These are phyloP conservation scores for Cymbopogon flexuosus DNA, from an alignment of 202 grass and related monocot species.

Conservation along the genomic window DNA sequence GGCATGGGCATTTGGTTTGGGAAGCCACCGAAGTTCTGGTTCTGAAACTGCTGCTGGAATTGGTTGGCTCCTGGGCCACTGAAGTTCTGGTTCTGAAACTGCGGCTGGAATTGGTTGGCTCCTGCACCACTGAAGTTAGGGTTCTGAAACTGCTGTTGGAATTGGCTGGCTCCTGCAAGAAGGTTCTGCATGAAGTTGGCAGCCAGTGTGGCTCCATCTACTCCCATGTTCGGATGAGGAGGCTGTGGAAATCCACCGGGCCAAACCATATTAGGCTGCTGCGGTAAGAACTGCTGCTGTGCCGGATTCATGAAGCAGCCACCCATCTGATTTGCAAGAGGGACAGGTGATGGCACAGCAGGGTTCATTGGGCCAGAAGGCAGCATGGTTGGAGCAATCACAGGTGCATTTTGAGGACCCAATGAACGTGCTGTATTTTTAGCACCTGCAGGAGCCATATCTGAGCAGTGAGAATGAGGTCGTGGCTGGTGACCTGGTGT, in stretches of 20 bases:
- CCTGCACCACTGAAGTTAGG: constrained; percentile 35
- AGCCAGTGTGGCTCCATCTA: constrained; percentile 48
- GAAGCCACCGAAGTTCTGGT: constrained; percentile 42
- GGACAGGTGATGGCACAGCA: constrained; percentile 34
- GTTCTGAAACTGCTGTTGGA: constrained; percentile 44
- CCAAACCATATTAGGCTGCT: constrained; percentile 47
- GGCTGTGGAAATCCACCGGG: constrained; percentile 31
- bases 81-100: constrained; percentile 41
- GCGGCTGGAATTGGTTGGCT: constrained; percentile 35
- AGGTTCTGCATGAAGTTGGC: constrained; percentile 46
- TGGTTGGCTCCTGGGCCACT: not conserved
- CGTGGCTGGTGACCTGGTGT: constrained; percentile 15
- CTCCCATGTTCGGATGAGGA: constrained; percentile 33
- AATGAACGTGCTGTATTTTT: not conserved
- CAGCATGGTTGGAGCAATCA: constrained; percentile 28
- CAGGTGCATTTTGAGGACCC: constrained; percentile 23
- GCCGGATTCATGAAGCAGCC: constrained; percentile 44
- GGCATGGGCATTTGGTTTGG: constrained; percentile 40
- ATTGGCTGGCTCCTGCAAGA: constrained; percentile 33
- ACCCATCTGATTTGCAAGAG: constrained; percentile 43
- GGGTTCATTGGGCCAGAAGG: constrained; percentile 29
- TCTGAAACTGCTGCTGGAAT: constrained; percentile 38
- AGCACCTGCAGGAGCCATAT: constrained; percentile 16
- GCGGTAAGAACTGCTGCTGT: constrained; percentile 46
- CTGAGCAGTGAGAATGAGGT: constrained; percentile 4